phyloP scores from a whole-genome alignment of 768 basidiomycete species.

The Russula sp. region DNA sequence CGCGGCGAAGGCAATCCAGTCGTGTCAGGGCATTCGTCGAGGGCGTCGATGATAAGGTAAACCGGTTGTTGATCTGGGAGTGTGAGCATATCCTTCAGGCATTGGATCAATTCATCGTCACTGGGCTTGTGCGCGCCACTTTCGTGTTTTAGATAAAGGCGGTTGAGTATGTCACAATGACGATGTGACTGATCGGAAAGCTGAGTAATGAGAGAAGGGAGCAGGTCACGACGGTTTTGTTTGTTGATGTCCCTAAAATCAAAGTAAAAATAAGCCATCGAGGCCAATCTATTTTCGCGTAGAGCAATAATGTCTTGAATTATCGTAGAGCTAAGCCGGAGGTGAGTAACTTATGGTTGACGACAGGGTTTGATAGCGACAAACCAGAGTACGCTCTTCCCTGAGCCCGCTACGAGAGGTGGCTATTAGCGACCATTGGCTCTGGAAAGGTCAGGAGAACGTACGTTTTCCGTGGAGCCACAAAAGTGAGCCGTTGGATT shows the following conservation, averaged over 20 bases:
- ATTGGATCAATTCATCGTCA: neutral
- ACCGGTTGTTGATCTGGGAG: neutral
- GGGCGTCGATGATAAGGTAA: conserved; percentile 1
- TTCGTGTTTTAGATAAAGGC: neutral
- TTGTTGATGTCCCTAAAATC: neutral
- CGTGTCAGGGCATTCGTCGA: neutral
- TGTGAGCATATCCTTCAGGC: neutral
- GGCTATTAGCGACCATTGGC: neutral
- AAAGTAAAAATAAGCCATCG: neutral
- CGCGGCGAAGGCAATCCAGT: conserved; percentile 3
- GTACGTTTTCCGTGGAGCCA: conserved; percentile 5
- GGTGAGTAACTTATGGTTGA: neutral
- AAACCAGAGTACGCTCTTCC: conserved; percentile 4
- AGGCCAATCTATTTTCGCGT: neutral
- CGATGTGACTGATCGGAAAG: neutral
- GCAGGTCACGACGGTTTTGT: neutral
- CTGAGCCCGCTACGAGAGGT: neutral
- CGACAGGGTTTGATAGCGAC: neutral
- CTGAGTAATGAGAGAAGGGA: neutral
- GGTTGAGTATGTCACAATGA: neutral
- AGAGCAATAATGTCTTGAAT: neutral
- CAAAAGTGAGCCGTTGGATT: neutral
- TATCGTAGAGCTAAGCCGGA: neutral
- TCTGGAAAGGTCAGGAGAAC: neutral
- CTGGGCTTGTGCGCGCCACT: neutral